Conservation (phyloP, 192 early-diverging fungal genomes). For the Coemansia sp. region DNA sequence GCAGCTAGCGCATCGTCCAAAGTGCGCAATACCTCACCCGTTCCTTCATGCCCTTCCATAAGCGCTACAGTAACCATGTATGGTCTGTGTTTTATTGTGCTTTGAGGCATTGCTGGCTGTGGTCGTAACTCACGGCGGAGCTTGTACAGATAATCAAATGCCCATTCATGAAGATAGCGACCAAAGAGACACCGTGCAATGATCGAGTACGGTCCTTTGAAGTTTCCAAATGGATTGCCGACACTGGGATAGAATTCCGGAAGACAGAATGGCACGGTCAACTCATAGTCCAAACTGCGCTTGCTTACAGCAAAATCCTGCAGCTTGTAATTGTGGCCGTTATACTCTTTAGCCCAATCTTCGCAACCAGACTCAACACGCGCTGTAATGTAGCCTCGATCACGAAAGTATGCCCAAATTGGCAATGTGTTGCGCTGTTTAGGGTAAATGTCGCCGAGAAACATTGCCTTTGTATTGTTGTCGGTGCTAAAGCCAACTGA, state of each 20-base stretch:
- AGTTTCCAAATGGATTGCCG: constrained; percentile 58
- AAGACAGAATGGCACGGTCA: constrained; percentile 58
- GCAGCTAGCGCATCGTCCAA: constrained; percentile 22
- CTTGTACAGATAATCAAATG: constrained; percentile 40
- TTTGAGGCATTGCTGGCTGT: background rate
- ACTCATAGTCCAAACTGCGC: constrained; percentile 56
- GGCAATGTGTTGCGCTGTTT: constrained; percentile 39
- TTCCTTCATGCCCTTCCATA: constrained; percentile 50
- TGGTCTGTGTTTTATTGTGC: constrained; percentile 9
- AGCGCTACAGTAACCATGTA: constrained; percentile 40
- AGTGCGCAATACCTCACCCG: constrained; percentile 42
- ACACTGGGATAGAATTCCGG: constrained; percentile 53
- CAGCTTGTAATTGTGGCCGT: constrained; percentile 13
- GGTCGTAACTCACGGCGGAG: constrained; percentile 26
- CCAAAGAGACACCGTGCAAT: constrained; percentile 45
- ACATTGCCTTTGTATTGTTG: constrained; percentile 56
- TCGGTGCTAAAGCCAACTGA: constrained; percentile 56
- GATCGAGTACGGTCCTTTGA: constrained; percentile 46
- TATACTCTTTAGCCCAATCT: constrained; percentile 56
- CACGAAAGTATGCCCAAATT: constrained; percentile 59
- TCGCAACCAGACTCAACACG: constrained; percentile 56
- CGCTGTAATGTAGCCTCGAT: constrained; percentile 57
- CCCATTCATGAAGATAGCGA: constrained; percentile 43
- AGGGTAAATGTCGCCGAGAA: constrained; percentile 39
- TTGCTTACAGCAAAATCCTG: constrained; percentile 36